These are phyloP conservation scores for Carallia pectinifolia DNA, from an alignment of 345 rosid species.

Conservation along the genomic window DNA sequence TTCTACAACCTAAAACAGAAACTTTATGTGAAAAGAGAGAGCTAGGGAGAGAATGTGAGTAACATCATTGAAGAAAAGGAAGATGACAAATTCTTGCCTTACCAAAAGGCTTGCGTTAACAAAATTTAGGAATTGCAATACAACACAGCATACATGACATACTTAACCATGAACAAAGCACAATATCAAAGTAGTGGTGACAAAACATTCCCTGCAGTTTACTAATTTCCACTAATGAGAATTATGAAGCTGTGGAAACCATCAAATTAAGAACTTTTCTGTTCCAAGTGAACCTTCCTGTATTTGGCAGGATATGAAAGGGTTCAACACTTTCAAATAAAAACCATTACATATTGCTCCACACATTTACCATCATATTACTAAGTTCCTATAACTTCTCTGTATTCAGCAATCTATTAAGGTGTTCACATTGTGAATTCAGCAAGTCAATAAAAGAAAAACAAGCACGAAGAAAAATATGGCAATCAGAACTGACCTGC, in stretches of 20 bases:
- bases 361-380: background rate
- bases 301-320: background rate
- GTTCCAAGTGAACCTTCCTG: background rate
- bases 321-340: background rate
- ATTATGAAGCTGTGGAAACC: background rate
- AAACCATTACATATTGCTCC: background rate
- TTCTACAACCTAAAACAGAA: background rate
- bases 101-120: background rate
- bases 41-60: background rate
- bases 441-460: background rate
- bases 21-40: background rate
- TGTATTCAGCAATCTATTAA: background rate
- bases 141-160: background rate
- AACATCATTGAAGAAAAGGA: background rate
- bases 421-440: background rate
- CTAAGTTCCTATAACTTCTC: background rate
- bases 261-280: background rate
- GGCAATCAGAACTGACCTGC: conserved; percentile 50
- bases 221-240: background rate
- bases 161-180: background rate
- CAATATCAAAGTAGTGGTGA: background rate
- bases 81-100: background rate
- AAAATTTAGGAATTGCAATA: background rate
- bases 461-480: background rate
- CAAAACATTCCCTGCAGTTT: background rate